A percentile compares a stretch with the other conserved stretches of the same genome.
Conservation (phyloP, 2,329 filamentous ascomycete species). For the Hymenoscyphus salicellus region DNA sequence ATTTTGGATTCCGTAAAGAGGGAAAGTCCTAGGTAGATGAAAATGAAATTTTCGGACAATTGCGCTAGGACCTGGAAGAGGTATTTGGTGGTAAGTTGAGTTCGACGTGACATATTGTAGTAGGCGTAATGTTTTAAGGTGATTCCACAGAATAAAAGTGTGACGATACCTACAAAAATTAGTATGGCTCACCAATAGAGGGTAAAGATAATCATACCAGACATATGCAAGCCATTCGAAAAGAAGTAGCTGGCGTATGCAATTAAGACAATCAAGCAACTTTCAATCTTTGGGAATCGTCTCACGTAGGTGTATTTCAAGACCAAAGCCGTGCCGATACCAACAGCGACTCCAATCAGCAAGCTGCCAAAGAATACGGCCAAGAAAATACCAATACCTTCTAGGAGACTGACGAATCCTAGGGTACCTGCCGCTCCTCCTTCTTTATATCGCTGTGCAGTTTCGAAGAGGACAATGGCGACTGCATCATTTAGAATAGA, state of each 20-base stretch:
- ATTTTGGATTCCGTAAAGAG: slow-evolving; percentile 88
- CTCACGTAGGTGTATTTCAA: slow-evolving; percentile 94
- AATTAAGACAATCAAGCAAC: slow-evolving; percentile 87
- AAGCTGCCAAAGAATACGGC: slow-evolving; percentile 93
- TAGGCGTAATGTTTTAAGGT: slow-evolving; percentile 99
- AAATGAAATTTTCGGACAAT: slow-evolving; percentile 98
- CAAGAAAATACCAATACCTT: slow-evolving; percentile 91
- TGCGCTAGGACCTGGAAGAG: slow-evolving; percentile 93
- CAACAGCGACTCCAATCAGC: slow-evolving; percentile 82
- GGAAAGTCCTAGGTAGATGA: slow-evolving; percentile 94
- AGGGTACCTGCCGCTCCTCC: slow-evolving; percentile 66
- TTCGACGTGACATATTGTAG: slow-evolving; percentile 98
- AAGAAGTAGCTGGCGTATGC: slow-evolving; percentile 98
- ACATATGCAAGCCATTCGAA: slow-evolving; percentile 92
- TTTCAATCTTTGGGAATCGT: slow-evolving; percentile 93
- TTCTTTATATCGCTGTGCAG: slow-evolving; percentile 86
- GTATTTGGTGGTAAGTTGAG: slow-evolving; percentile 96
- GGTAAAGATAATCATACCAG: slow-evolving; percentile 61
- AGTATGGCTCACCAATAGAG: not conserved
- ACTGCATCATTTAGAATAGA: slow-evolving; percentile 98
- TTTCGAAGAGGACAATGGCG: slow-evolving; percentile 97
- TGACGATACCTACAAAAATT: slow-evolving; percentile 65
- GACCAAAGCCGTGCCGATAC: slow-evolving; percentile 79
- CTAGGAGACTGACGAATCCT: slow-evolving; percentile 78
- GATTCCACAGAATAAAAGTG: slow-evolving; percentile 94